Evolutionary conservation across 139 green algal species (phyloP), one percentile per base, ranked within the genome.

Genomic region (Micractinium conductrix): DNA sequence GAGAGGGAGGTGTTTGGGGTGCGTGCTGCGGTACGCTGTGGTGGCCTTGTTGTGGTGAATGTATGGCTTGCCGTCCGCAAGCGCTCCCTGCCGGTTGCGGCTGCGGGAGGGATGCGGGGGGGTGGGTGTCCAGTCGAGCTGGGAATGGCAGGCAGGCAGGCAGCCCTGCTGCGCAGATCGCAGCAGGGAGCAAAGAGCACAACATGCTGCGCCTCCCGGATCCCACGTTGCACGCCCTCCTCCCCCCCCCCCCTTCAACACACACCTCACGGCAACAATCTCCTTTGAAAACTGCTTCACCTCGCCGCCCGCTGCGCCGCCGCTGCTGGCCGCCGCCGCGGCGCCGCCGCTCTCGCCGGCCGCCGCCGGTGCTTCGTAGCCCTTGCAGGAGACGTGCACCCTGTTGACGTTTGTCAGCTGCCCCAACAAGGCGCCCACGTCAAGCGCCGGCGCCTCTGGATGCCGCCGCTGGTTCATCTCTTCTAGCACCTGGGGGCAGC

Each of bases 371-470:
- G 30, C n/a, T 42, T n/a, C 1, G 14, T 50, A n/a, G 42, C 76
- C 76, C 28, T 42, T 24, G 58, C 76, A 82, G 38, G 76, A 55
- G 38, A 82, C 58, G 28, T 82, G 58, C 58, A 82, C 55, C 38
- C 40, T 58, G 38, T 82, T 82, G 38, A 82, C 76, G 40, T 82
- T 82, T 30, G 37, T 71, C 16, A 82, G 76, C 58, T 82, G 63
- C 4, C 55, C 42, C 40, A 82, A 58, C 40, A 60, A 17, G 26
- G 19, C 40, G 22, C 55, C 55, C 6, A 82, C 76, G 44, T 82
- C 76, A 42, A 82, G 55, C n/a, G 44, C 50, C 1, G 38, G 37
- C 7, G 55, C 62, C 8, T 50, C 76, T 4, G 40, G 53, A 4
- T 35, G 22, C 38, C 76, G 53, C 14, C 58, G 76, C 58, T 8